phyloP scores from a whole-genome alignment of 345 rosid genomes.

The Eutrema heterophyllum region DNA sequence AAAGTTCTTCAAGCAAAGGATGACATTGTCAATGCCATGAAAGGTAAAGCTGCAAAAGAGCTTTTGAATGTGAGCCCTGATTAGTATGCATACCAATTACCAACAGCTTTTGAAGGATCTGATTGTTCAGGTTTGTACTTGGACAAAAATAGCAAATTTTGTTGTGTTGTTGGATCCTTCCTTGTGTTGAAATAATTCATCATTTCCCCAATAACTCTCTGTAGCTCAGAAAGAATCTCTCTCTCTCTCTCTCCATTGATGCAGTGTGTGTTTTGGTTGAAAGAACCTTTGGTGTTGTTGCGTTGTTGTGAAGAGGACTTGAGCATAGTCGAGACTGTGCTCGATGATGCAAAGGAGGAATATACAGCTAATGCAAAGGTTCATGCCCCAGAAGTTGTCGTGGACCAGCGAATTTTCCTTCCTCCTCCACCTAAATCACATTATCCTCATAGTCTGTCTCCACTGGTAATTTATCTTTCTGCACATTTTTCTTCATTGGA shows the following conservation, averaged over 20 bases:
- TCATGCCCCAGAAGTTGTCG: neutral
- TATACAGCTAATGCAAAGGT: constrained; percentile 43
- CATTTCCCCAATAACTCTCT: neutral
- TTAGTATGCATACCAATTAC: constrained; percentile 45
- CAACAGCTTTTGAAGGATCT: constrained; percentile 49
- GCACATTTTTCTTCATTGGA: neutral
- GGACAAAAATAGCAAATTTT: no score
- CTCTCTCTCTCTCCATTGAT: neutral
- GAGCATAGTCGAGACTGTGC: constrained; percentile 47
- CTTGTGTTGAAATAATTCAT: neutral
- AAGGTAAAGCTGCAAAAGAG: constrained; percentile 58
- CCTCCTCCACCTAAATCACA: neutral
- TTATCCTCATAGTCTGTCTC: neutral
- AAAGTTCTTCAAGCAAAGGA: constrained; percentile 89
- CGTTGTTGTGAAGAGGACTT: constrained; percentile 65
- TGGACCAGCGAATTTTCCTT: no score
- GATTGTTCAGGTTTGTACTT: constrained; percentile 49
- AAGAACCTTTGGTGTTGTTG: constrained; percentile 71
- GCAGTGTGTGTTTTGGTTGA: constrained; percentile 59
- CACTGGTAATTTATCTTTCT: neutral
- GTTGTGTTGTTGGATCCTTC: neutral
- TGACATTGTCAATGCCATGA: constrained; percentile 72
- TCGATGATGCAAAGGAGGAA: no score
- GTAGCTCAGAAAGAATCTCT: neutral
- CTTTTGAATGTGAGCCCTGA: constrained; percentile 54